Percentiles rank a stretch among this genome's conserved stretches.
Conservation (phyloP, 176 grass and related monocot species). For the Ensete ventricosum region DNA sequence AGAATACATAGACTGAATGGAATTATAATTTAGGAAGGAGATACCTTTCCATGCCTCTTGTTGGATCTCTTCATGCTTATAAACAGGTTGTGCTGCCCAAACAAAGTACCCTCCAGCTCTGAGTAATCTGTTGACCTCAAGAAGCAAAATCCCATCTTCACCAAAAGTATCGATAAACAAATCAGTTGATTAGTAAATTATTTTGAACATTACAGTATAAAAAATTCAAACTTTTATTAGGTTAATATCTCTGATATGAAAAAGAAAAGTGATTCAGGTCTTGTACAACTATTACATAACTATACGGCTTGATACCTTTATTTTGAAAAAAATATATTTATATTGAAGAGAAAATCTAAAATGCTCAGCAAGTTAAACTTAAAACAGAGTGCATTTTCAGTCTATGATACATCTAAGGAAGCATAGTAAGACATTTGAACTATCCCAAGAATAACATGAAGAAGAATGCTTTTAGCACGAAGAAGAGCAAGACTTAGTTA, state of each 20-base stretch:
- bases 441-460: too few relatives aligned
- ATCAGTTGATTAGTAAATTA: background rate
- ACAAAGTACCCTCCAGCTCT: constrained; percentile 53
- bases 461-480: too few relatives aligned
- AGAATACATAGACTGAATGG: background rate
- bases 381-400: too few relatives aligned
- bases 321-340: background rate
- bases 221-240: too few relatives aligned
- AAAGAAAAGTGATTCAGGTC: too few relatives aligned
- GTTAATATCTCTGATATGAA: too few relatives aligned
- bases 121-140: constrained; percentile 47
- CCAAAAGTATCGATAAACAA: background rate
- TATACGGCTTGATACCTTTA: background rate
- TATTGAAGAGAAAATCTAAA: too few relatives aligned
- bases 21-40: background rate
- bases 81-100: constrained; percentile 55
- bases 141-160: constrained; percentile 46
- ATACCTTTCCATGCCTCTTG: constrained; percentile 47
- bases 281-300: background rate
- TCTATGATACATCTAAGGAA: too few relatives aligned
- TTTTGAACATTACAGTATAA: too few relatives aligned
- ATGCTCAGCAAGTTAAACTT: too few relatives aligned
- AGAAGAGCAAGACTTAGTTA: too few relatives aligned
- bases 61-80: constrained; percentile 52
- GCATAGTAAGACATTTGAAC: too few relatives aligned